phyloP scores from a whole-genome alignment of 2,329 filamentous ascomycete genomes.

The Colletotrichum sp. region DNA sequence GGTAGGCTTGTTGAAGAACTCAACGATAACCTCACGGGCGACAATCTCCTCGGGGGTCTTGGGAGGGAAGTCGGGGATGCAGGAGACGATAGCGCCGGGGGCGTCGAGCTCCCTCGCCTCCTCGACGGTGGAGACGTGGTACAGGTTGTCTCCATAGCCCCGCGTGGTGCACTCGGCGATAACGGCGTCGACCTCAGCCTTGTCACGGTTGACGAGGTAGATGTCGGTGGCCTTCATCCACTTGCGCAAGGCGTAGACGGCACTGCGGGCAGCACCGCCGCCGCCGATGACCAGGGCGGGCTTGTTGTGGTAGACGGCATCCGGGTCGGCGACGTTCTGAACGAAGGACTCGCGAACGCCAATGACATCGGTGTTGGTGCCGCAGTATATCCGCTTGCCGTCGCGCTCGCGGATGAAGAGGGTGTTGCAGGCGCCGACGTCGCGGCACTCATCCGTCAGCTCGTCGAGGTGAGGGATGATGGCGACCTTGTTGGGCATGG shows the following conservation, averaged over 20 bases:
- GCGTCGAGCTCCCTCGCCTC: constrained; percentile 63
- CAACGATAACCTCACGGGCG: constrained; percentile 61
- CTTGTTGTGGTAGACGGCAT: constrained; percentile 55
- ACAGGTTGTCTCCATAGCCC: constrained; percentile 64
- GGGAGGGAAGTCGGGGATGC: constrained; percentile 79
- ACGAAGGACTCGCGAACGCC: constrained; percentile 77
- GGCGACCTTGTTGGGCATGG: constrained; percentile 84
- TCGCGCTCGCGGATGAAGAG: constrained; percentile 66
- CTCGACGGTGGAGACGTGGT: constrained; percentile 65
- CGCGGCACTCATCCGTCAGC: constrained; percentile 73
- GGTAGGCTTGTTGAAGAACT: constrained; percentile 48
- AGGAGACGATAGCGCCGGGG: constrained; percentile 73
- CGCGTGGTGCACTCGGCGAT: constrained; percentile 65
- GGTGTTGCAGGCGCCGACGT: constrained; percentile 82
- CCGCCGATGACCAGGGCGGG: constrained; percentile 79
- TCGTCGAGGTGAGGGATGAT: constrained; percentile 77
- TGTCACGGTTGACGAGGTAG: constrained; percentile 80
- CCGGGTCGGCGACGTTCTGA: constrained; percentile 54
- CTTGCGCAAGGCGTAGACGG: constrained; percentile 75
- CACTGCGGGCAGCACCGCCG: constrained; percentile 78
- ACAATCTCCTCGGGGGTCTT: constrained; percentile 65
- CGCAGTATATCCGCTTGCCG: constrained; percentile 62
- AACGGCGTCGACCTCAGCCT: constrained; percentile 69
- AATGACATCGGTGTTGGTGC: constrained; percentile 82
- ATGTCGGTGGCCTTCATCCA: constrained; percentile 72